phyloP scores from a whole-genome alignment of 2,329 filamentous ascomycete genomes.

The Xylariaceae sp. region DNA sequence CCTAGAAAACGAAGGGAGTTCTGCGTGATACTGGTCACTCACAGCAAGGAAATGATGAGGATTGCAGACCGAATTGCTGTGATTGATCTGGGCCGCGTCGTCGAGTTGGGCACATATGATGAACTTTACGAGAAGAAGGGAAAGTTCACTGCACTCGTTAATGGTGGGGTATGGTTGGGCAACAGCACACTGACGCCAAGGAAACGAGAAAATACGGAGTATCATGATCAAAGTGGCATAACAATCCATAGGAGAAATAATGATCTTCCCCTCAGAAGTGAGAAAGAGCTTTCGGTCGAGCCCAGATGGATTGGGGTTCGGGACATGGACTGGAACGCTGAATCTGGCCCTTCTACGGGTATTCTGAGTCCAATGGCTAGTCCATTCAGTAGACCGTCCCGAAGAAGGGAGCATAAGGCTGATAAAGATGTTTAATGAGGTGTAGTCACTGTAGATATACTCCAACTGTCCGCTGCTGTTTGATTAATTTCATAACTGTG shows the following conservation, averaged over 20 bases:
- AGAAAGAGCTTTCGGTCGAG: constrained; percentile 14
- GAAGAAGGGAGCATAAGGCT: constrained; percentile 32
- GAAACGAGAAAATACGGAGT: neutral
- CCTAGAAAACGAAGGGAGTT: constrained; percentile 43
- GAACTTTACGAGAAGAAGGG: constrained; percentile 57
- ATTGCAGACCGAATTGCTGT: constrained; percentile 77
- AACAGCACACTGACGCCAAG: neutral
- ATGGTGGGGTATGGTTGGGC: constrained; percentile 32
- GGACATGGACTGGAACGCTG: constrained; percentile 29
- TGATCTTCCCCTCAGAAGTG: constrained; percentile 31
- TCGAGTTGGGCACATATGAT: constrained; percentile 70
- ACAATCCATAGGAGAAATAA: neutral
- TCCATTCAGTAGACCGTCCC: constrained; percentile 30
- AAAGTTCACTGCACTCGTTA: constrained; percentile 53
- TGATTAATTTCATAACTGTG: no score
- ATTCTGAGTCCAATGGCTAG: constrained; percentile 36
- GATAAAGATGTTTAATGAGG: constrained; percentile 18
- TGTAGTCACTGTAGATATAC: neutral
- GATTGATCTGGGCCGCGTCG: constrained; percentile 69
- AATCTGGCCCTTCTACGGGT: constrained; percentile 33
- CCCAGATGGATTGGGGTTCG: constrained; percentile 30
- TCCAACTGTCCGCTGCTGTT: no score
- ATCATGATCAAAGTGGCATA: neutral
- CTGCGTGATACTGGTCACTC: constrained; percentile 82
- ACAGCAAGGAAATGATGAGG: constrained; percentile 84